Evolutionary conservation across 2,329 filamentous ascomycete species (phyloP), one percentile per base, ranked within the genome.

Genomic region (Colletotrichum incanum): DNA sequence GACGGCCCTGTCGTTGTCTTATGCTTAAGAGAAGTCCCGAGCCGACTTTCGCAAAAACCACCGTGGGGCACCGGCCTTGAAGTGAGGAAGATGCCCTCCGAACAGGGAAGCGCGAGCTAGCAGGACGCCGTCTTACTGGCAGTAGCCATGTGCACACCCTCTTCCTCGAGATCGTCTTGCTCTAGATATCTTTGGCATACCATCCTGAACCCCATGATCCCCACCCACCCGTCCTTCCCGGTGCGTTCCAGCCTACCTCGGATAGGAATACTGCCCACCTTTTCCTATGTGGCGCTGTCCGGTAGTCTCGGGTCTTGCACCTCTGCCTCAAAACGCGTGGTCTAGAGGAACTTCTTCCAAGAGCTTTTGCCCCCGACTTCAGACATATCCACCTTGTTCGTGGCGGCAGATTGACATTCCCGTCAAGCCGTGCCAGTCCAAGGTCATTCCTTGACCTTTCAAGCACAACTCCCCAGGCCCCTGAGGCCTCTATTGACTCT

Each of bases 221-320:
- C 72, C 65, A 70, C 72, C 58, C 72, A 72, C 52, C 69, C 72
- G 41, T 69, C 63, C 45, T 52, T 68, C 43, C 63, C 64, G 72
- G 60, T 55, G 39, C 60, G 69, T 67, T 59, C 64, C 64, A 67
- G 58, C 68, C 69, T 54, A 39, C 60, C 41, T 60, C 31, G 70
- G 65, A 14, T 39, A 37, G 50, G 64, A 23, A 45, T 41, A 20
- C 65, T 31, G n/a, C n/a, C 39, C 49, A 31, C 58, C 34, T 58
- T 64, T 61, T 49, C 64, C 28, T 28, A 37, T 55, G 62, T 71
- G 45, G 58, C 62, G 50, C 34, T 39, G 31, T 34, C 56, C 70
- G 69, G 70, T 63, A 70, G 60, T 68, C 60, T 74, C 72, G 72
- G 69, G 58, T 73, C 69, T 59, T 73, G 70, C 59, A 4, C 64